phyloP scores from a whole-genome alignment of 352 stramenopile genomes.

The Globisporangium carolinianum region DNA sequence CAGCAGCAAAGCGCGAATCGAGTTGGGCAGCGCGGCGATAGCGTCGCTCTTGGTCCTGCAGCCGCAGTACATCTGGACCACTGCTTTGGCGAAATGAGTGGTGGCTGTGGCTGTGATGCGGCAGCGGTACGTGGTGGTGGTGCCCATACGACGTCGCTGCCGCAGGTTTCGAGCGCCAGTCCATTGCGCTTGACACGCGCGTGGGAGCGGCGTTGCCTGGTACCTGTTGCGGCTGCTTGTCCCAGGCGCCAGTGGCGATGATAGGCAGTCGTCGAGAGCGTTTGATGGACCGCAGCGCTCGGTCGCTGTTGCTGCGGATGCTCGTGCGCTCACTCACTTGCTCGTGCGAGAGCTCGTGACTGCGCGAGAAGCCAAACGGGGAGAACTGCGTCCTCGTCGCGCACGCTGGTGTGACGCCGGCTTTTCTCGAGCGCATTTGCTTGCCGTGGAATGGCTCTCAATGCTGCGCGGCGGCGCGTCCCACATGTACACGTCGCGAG shows the following conservation, averaged over 20 bases:
- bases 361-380: background rate
- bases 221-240: slow-evolving; percentile 7
- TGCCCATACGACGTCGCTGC: background rate
- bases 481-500: slow-evolving; percentile 7
- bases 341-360: background rate
- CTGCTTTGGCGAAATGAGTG: background rate
- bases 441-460: slow-evolving; percentile 17
- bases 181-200: slow-evolving; percentile 10
- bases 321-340: background rate
- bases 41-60: too few species aligned
- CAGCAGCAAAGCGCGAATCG: too few species aligned
- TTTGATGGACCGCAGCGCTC: slow-evolving; percentile 2
- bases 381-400: slow-evolving; percentile 3
- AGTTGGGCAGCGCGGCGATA: too few species aligned
- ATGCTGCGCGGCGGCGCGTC: slow-evolving; percentile 22
- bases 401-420: background rate
- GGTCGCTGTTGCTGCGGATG: background rate
- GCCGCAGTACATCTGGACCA: too few species aligned
- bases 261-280: background rate
- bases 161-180: slow-evolving; percentile 16
- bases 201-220: too few species aligned
- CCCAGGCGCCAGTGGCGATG: background rate
- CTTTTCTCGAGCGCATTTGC: slow-evolving; percentile 3
- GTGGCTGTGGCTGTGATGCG: background rate
- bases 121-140: background rate